These are phyloP conservation scores for Ceratorhiza oryzae-sativae DNA, from an alignment of 1,284 basidiomycete genomes.

Conservation along the genomic window DNA sequence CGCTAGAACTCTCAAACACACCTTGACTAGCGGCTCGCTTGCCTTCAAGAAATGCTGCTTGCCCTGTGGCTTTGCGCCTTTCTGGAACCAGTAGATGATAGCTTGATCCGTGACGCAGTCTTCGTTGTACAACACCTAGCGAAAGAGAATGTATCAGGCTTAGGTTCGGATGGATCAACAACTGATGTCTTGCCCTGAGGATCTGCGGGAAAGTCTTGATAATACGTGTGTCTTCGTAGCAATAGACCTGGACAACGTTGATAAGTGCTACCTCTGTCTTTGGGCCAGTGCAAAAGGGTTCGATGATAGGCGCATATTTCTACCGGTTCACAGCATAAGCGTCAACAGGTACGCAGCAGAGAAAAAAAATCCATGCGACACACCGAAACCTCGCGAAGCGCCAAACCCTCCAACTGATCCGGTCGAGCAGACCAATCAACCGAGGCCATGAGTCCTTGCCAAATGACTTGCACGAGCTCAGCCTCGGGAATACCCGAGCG, in stretches of 20 bases:
- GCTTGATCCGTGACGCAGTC: conserved; percentile 95
- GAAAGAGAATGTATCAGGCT: background rate
- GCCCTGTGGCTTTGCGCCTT: conserved; percentile 94
- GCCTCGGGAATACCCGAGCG: conserved; percentile 69
- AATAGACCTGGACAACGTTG: conserved; percentile 92
- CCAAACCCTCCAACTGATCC: conserved; percentile 87
- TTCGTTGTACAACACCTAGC: conserved; percentile 88
- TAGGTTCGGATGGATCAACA: background rate
- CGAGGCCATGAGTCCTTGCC: conserved; percentile 86
- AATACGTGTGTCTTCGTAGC: conserved; percentile 92
- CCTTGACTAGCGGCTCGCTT: conserved; percentile 89
- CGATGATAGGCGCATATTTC: conserved; percentile 84
- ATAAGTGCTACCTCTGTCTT: conserved; percentile 92
- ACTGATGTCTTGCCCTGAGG: conserved; percentile 71
- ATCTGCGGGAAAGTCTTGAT: conserved; percentile 94
- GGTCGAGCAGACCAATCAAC: conserved; percentile 88
- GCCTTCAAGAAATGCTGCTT: conserved; percentile 93
- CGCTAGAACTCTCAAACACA: conserved; percentile 46
- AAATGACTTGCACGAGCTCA: conserved; percentile 88
- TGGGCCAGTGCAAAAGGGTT: conserved; percentile 84
- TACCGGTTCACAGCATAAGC: conserved; percentile 49
- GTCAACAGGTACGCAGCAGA: background rate
- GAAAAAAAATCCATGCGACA: background rate
- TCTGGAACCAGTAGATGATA: conserved; percentile 97
- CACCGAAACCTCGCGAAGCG: conserved; percentile 67